phyloP scores from a whole-genome alignment of 1,284 basidiomycete species.

The Amylostereum areolatum region DNA sequence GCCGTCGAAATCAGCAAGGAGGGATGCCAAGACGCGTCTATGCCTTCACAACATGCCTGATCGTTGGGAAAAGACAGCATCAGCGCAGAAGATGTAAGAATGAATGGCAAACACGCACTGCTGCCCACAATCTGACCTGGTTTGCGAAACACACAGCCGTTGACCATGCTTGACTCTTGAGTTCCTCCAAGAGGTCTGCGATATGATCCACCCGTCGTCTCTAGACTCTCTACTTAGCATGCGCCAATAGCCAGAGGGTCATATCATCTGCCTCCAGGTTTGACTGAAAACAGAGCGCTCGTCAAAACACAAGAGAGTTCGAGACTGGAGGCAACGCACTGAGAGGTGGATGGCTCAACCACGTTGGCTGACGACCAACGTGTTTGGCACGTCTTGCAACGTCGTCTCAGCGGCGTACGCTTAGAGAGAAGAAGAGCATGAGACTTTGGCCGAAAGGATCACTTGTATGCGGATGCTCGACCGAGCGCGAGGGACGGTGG shows the following conservation, averaged over 20 bases:
- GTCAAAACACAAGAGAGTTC: neutral
- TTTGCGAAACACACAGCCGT: conserved; percentile 81
- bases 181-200: conserved; percentile 70
- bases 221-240: conserved; percentile 91
- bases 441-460: too few species aligned
- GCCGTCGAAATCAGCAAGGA: too few species aligned
- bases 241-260: conserved; percentile 78
- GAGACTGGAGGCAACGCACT: conserved; percentile 5
- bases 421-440: too few species aligned
- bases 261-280: conserved; percentile 58
- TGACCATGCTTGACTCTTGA: too few species aligned
- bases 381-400: conserved; percentile 7
- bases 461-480: too few species aligned
- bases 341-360: conserved; percentile 12
- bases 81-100: neutral
- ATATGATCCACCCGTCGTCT: conserved; percentile 70
- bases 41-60: conserved; percentile 49
- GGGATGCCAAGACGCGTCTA: too few species aligned
- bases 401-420: conserved; percentile 8
- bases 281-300: conserved; percentile 13
- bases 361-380: conserved; percentile 13
- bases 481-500: too few species aligned
- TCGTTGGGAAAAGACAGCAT: neutral
- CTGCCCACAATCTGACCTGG: conserved; percentile 81
- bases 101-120: conserved; percentile 47